These are phyloP conservation scores for Boletus pseudopeckii DNA, from an alignment of 768 basidiomycete genomes.

Conservation along the genomic window DNA sequence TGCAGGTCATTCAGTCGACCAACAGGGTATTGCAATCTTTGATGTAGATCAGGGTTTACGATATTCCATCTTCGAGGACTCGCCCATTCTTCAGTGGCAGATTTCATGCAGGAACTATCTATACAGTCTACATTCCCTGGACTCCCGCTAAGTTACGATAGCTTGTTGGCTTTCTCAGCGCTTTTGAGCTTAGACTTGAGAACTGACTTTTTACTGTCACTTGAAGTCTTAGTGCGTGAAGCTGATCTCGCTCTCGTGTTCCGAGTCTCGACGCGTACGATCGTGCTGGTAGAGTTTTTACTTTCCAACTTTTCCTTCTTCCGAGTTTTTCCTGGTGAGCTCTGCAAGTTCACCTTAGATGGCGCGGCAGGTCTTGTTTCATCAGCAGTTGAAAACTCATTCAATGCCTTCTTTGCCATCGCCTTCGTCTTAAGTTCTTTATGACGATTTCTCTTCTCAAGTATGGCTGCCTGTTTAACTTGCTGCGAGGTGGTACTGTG, in stretches of 20 bases:
- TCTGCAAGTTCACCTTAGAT: not conserved
- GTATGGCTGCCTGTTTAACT: constrained; percentile 43
- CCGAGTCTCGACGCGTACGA: not conserved
- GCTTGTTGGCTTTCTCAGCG: not conserved
- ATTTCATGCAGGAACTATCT: constrained; percentile 9
- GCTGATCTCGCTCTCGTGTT: not conserved
- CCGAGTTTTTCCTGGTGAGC: not conserved
- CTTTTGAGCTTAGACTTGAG: constrained; percentile 1
- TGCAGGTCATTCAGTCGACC: constrained; percentile 64
- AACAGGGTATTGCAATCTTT: constrained; percentile 61
- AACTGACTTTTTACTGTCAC: not conserved
- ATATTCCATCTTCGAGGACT: not conserved
- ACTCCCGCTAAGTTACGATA: constrained; percentile 4
- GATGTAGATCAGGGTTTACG: constrained; percentile 31
- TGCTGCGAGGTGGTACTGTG: constrained; percentile 33
- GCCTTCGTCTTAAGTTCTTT: constrained; percentile 43
- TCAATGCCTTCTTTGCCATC: constrained; percentile 33
- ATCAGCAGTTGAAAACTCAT: not conserved
- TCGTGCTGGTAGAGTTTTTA: not conserved
- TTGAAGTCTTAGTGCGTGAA: not conserved
- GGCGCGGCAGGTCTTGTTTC: not conserved
- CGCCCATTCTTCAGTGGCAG: not conserved
- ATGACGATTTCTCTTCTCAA: constrained; percentile 46
- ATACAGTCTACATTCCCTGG: constrained; percentile 3
- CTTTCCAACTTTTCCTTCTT: constrained; percentile 20